A percentile compares a stretch with the other conserved stretches of the same genome.
These are phyloP conservation scores for Tuctoria greenei DNA, from an alignment of 176 grass and related monocot genomes.

Conservation along the genomic window DNA sequence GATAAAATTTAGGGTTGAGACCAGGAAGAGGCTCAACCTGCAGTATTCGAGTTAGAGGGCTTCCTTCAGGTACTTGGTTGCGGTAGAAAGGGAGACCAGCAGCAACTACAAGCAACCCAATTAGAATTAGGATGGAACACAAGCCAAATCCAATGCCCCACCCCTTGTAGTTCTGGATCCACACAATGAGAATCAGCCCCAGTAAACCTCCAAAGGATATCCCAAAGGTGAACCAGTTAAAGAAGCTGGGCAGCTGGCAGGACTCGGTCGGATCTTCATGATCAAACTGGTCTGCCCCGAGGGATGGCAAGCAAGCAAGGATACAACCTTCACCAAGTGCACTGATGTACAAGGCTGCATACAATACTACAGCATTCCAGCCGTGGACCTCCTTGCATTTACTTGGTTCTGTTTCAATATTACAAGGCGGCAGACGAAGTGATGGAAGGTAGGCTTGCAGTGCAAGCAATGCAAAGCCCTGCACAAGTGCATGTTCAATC, in stretches of 20 bases:
- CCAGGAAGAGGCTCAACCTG: conserved; percentile 46
- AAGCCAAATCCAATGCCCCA: conserved; percentile 56
- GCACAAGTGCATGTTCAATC: conserved; percentile 18
- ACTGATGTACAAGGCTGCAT: conserved; percentile 41
- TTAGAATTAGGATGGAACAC: conserved; percentile 34
- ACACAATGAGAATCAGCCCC: conserved; percentile 53
- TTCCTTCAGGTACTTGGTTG: conserved; percentile 53
- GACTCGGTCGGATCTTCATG: conserved; percentile 37
- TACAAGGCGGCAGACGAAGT: conserved; percentile 48
- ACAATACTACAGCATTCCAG: conserved; percentile 37
- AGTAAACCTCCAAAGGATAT: conserved; percentile 53
- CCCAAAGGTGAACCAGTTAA: conserved; percentile 56
- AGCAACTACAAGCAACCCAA: conserved; percentile 44
- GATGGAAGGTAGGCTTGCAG: conserved; percentile 57
- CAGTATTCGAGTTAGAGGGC: conserved; percentile 56
- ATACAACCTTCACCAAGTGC: conserved; percentile 54
- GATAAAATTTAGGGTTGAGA: neutral
- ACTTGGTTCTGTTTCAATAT: conserved; percentile 12
- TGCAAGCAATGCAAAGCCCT: conserved; percentile 58
- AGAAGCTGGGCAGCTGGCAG: conserved; percentile 48
- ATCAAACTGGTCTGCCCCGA: conserved; percentile 72
- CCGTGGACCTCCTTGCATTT: conserved; percentile 50
- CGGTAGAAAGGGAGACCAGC: conserved; percentile 53
- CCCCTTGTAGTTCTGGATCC: conserved; percentile 51
- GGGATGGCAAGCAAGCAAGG: conserved; percentile 47